Evolutionary conservation across 2,329 filamentous ascomycete genomes (phyloP).

Genomic region (Talaromyces sp.): DNA sequence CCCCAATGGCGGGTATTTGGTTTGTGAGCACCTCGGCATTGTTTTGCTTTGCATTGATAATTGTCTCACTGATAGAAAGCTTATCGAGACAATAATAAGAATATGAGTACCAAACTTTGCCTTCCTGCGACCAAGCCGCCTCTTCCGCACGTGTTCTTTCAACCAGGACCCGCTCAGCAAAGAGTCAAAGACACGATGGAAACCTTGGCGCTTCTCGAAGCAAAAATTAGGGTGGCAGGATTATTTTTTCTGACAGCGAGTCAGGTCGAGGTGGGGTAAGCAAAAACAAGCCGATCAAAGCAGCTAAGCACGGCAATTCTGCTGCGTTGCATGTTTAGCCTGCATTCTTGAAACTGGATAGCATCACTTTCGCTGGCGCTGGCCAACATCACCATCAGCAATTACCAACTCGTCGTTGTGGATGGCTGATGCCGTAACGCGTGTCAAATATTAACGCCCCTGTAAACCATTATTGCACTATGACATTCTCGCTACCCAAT

Average conservation of each 20-base stretch:
- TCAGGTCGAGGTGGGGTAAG: background rate
- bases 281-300: background rate
- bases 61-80: background rate
- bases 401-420: background rate
- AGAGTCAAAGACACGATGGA: background rate
- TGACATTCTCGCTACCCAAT: background rate
- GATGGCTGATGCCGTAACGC: background rate
- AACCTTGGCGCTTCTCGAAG: background rate
- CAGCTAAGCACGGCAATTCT: background rate
- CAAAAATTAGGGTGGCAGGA: background rate
- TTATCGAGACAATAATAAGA: background rate
- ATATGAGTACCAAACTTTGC: background rate
- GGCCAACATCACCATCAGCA: background rate
- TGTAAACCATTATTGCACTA: background rate
- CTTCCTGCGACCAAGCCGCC: background rate
- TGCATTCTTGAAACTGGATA: background rate
- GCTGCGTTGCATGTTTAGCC: too few relatives aligned
- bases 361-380: background rate
- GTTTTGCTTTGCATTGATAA: background rate
- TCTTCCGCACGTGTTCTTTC: background rate
- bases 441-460: background rate
- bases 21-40: background rate
- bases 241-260: background rate
- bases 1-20: background rate
- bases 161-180: background rate